A percentile compares a stretch with the other conserved stretches of the same genome.
These are phyloP conservation scores for Sarcodon aspratus DNA, from an alignment of 768 basidiomycete species.

Conservation along the genomic window DNA sequence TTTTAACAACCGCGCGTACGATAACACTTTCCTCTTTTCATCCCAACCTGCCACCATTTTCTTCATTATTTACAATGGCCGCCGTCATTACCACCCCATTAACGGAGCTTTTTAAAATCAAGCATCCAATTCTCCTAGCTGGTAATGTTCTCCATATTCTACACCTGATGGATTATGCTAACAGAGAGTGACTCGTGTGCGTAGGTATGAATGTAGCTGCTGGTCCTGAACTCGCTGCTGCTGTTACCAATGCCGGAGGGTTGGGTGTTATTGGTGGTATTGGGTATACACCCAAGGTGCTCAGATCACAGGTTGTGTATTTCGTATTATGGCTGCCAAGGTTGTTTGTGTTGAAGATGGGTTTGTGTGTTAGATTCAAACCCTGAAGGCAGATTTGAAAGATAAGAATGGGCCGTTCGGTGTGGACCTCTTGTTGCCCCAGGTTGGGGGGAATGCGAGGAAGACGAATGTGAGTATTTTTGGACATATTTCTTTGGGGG, in stretches of 20 bases:
- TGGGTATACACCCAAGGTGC: constrained; percentile 75
- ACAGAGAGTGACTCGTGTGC: not conserved
- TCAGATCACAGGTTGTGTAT: constrained; percentile 54
- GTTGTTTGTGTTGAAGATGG: not conserved
- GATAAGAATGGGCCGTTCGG: constrained; percentile 79
- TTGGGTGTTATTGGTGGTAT: constrained; percentile 88
- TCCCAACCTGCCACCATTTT: not conserved
- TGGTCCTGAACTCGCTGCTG: constrained; percentile 81
- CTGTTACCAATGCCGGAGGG: constrained; percentile 90
- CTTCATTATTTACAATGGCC: constrained; percentile 23
- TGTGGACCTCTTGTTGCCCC: constrained; percentile 83
- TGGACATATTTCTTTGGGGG: not conserved
- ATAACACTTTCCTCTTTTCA: not conserved
- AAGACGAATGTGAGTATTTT: constrained; percentile 67
- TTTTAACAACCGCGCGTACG: not conserved
- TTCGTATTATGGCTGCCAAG: not conserved
- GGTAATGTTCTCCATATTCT: constrained; percentile 34
- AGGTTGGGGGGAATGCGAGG: constrained; percentile 76
- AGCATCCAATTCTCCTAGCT: constrained; percentile 81
- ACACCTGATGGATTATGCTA: not conserved
- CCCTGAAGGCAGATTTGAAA: constrained; percentile 60
- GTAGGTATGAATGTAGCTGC: constrained; percentile 57
- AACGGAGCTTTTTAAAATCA: constrained; percentile 80
- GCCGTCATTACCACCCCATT: constrained; percentile 70
- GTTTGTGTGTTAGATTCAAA: constrained; percentile 41